These are phyloP conservation scores for Podosphaera xanthii DNA, from an alignment of 2,329 filamentous ascomycete genomes.

Conservation along the genomic window DNA sequence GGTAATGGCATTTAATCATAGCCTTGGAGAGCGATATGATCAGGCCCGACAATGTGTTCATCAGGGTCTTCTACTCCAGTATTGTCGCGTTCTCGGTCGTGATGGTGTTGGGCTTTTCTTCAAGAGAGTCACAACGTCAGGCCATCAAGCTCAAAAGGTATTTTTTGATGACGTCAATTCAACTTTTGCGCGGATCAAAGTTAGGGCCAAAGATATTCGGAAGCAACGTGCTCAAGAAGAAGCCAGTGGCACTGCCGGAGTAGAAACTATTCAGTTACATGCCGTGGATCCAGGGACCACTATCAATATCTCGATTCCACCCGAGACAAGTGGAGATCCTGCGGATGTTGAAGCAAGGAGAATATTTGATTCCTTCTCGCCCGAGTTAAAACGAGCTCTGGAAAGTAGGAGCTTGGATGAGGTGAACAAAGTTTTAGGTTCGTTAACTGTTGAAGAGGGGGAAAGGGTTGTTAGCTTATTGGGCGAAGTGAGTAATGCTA, in stretches of 20 bases:
- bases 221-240: conserved; percentile 29
- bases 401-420: conserved; percentile 76
- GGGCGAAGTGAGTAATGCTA: conserved; percentile 31
- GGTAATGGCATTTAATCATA: conserved; percentile 75
- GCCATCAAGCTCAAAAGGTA: conserved; percentile 72
- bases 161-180: conserved; percentile 84
- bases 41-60: conserved; percentile 73
- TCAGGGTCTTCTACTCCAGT: conserved; percentile 78
- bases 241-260: conserved; percentile 33
- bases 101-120: conserved; percentile 88
- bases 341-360: conserved; percentile 39
- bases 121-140: conserved; percentile 75
- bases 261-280: conserved; percentile 94
- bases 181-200: conserved; percentile 65
- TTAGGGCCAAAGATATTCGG: conserved; percentile 29
- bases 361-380: conserved; percentile 66
- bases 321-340: conserved; percentile 40
- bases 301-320: conserved; percentile 70
- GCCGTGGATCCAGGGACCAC: conserved; percentile 82
- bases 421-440: conserved; percentile 68
- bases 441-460: conserved; percentile 72
- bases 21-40: conserved; percentile 54
- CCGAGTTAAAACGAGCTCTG: conserved; percentile 59
- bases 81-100: conserved; percentile 71
- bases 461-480: conserved; percentile 66